A percentile compares a stretch with the other conserved stretches of the same genome.
These are phyloP conservation scores for Gossypium aridum DNA, from an alignment of 441 rosid genomes.

Conservation along the genomic window DNA sequence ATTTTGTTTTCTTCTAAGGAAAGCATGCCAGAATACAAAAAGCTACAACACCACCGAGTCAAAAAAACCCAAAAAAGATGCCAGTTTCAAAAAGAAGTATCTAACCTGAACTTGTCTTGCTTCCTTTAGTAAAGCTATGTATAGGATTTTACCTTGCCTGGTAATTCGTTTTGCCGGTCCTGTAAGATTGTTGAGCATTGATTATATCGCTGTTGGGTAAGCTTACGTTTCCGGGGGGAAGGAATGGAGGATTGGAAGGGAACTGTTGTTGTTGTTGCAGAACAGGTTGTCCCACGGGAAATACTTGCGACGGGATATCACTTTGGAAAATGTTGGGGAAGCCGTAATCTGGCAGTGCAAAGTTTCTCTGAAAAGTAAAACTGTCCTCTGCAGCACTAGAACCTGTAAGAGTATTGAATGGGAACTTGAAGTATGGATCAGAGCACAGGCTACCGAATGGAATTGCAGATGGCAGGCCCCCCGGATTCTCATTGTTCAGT, in stretches of 20 bases:
- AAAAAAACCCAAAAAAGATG: neutral
- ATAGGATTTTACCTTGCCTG: conserved; percentile 16
- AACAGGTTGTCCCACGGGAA: conserved; percentile 17
- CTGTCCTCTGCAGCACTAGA: conserved; percentile 27
- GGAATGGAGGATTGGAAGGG: conserved; percentile 13
- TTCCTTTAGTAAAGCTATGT: neutral
- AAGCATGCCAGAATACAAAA: conserved; percentile 1
- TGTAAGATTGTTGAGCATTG: conserved; percentile 20
- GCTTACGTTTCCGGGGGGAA: conserved; percentile 17
- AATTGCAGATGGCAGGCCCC: conserved; percentile 15
- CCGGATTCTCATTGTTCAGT: conserved; percentile 15
- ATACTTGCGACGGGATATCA: conserved; percentile 23
- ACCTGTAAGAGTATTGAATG: conserved; percentile 49
- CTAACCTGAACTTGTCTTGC: neutral
- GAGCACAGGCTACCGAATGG: conserved; percentile 34
- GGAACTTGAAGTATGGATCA: conserved; percentile 37
- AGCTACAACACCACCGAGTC: neutral
- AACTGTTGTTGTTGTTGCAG: conserved; percentile 16
- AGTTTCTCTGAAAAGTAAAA: conserved; percentile 26
- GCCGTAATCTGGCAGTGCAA: conserved; percentile 23
- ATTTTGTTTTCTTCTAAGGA: neutral
- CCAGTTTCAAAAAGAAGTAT: neutral
- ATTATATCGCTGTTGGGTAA: conserved; percentile 19
- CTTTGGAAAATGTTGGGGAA: conserved; percentile 17
- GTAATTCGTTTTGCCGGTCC: conserved; percentile 17